phyloP scores from a whole-genome alignment of 768 basidiomycete genomes.

The Kwoniella botswanensis region DNA sequence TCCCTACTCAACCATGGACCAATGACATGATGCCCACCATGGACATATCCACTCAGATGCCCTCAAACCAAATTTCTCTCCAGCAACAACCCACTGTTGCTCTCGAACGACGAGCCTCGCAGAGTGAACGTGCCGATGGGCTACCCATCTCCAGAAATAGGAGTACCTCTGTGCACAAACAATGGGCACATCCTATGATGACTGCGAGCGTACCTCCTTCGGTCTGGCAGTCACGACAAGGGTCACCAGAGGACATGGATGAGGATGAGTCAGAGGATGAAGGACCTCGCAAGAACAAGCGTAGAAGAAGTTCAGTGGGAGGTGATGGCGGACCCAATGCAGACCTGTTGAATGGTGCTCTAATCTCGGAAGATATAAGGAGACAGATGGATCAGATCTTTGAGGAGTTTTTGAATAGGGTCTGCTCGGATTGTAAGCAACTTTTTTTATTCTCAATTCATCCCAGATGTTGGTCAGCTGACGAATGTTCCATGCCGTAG shows the following conservation, averaged over 20 bases:
- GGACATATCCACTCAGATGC: constrained; percentile 10
- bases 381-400: constrained; percentile 87
- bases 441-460: neutral
- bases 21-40: constrained; percentile 13
- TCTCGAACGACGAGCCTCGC: constrained; percentile 21
- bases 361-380: constrained; percentile 67
- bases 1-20: constrained; percentile 38
- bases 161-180: constrained; percentile 41
- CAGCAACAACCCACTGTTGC: constrained; percentile 5
- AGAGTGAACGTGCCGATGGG: constrained; percentile 31
- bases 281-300: constrained; percentile 41
- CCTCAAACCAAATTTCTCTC: neutral
- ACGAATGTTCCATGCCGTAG: constrained; percentile 59
- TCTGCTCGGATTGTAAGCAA: constrained; percentile 84
- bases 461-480: neutral
- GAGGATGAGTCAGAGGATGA: constrained; percentile 52
- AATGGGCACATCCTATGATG: constrained; percentile 37
- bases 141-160: constrained; percentile 44
- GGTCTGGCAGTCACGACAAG: constrained; percentile 41
- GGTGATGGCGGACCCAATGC: constrained; percentile 34
- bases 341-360: constrained; percentile 35
- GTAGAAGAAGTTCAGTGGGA: constrained; percentile 47
- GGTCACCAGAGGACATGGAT: constrained; percentile 45
- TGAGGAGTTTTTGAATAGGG: constrained; percentile 80
- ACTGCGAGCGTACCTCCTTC: constrained; percentile 41